Percentiles rank a stretch among this genome's conserved stretches.
Conservation (phyloP, 768 basidiomycete species). For the Cubamyces lactineus region DNA sequence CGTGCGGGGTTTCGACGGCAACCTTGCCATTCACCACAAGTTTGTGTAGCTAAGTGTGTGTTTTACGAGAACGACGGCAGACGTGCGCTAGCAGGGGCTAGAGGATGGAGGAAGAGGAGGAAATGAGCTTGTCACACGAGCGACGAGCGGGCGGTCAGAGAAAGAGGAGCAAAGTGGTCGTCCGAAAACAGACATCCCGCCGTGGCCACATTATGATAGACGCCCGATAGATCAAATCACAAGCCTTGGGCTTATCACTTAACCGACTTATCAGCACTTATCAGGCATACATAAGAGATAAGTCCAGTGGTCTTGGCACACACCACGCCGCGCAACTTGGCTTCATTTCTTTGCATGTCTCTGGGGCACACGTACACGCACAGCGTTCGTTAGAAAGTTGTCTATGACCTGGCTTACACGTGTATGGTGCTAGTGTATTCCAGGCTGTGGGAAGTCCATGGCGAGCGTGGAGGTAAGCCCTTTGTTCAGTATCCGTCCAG, state of each 20-base stretch:
- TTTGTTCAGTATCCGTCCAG: background rate
- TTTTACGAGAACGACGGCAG: background rate
- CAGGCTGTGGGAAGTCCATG: background rate
- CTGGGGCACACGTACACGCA: background rate
- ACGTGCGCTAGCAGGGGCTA: background rate
- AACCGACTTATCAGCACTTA: background rate
- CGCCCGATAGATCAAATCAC: slow-evolving; percentile 7
- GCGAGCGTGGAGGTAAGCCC: background rate
- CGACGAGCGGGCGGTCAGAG: background rate
- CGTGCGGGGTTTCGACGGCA: slow-evolving; percentile 18
- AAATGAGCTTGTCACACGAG: slow-evolving; percentile 28
- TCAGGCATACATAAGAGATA: background rate
- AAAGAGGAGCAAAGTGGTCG: background rate
- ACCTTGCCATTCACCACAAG: slow-evolving; percentile 17
- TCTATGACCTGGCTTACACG: background rate
- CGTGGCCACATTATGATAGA: background rate
- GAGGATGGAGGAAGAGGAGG: background rate
- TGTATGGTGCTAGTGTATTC: background rate
- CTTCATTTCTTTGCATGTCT: background rate
- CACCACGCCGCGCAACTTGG: too few species aligned
- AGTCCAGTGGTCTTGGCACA: too few species aligned
- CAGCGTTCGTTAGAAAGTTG: background rate
- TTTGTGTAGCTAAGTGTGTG: background rate
- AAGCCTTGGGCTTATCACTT: slow-evolving; percentile 6
- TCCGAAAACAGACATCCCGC: too few species aligned